Conservation (phyloP, 2,329 filamentous ascomycete genomes). For the Thermomyces lanuginosus region DNA sequence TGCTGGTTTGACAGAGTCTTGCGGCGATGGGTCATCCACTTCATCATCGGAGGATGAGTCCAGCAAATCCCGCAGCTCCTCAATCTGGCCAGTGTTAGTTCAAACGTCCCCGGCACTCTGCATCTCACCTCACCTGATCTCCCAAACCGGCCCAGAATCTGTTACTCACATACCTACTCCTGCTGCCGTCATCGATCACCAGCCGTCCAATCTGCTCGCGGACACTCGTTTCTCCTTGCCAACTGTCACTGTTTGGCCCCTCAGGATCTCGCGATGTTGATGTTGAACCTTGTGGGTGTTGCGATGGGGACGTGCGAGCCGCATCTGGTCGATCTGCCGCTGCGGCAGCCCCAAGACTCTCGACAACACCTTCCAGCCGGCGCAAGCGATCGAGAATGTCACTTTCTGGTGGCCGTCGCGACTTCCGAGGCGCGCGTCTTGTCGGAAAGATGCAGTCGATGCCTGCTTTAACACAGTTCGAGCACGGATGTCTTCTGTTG, state of each 20-base stretch:
- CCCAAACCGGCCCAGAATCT: constrained; percentile 45
- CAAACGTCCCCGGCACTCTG: constrained; percentile 6
- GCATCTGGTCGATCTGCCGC: constrained; percentile 12
- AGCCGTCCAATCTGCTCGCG: constrained; percentile 37
- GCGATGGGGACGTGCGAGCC: neutral
- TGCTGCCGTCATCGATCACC: constrained; percentile 43
- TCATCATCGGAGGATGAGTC: constrained; percentile 42
- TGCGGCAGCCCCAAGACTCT: constrained; percentile 37
- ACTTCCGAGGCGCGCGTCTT: constrained; percentile 43
- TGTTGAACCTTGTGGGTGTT: neutral
- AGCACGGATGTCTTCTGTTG: constrained; percentile 32
- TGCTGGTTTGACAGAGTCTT: constrained; percentile 18
- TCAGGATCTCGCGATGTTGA: neutral
- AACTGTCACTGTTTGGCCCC: constrained; percentile 11
- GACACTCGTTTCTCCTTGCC: constrained; percentile 16
- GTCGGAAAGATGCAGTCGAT: constrained; percentile 48
- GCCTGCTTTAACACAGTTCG: constrained; percentile 32
- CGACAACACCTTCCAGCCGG: constrained; percentile 45
- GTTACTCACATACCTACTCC: constrained; percentile 46
- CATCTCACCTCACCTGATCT: constrained; percentile 35
- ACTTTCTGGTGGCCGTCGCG: constrained; percentile 41
- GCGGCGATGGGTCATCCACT: constrained; percentile 35
- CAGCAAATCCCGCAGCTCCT: constrained; percentile 45
- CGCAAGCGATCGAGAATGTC: constrained; percentile 43
- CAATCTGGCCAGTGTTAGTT: constrained; percentile 32